A percentile compares a stretch with the other conserved stretches of the same genome.
Evolutionary conservation across 805 yeast species (phyloP).

Genomic region (Candida xiaguanensis): DNA sequence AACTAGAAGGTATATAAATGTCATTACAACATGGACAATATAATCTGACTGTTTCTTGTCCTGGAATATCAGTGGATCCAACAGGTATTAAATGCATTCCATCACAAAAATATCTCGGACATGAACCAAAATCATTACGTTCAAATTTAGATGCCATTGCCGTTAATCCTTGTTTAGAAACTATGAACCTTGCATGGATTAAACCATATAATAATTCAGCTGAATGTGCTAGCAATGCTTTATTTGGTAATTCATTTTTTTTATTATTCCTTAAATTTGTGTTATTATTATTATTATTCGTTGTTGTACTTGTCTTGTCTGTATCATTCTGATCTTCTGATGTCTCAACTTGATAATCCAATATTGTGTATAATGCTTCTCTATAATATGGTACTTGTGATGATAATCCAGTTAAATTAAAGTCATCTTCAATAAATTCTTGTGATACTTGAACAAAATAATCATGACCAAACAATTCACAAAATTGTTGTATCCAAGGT

Average conservation of each 20-base stretch:
- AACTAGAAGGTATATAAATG: constrained; percentile 79
- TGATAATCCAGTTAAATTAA: constrained; percentile 86
- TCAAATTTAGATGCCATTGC: constrained; percentile 94
- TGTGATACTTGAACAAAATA: constrained; percentile 89
- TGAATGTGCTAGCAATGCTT: constrained; percentile 77
- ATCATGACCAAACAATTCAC: constrained; percentile 78
- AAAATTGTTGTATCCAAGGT: constrained; percentile 81
- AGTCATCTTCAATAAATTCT: constrained; percentile 94
- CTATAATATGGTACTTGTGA: constrained; percentile 85
- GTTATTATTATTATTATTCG: not conserved
- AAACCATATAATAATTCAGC: constrained; percentile 92
- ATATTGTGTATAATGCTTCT: constrained; percentile 85
- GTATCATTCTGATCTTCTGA: constrained; percentile 28
- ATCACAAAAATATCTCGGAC: constrained; percentile 87
- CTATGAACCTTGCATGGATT: constrained; percentile 87
- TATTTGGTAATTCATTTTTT: constrained; percentile 50
- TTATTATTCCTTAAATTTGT: not conserved
- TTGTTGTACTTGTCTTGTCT: not conserved
- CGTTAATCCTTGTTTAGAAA: constrained; percentile 85
- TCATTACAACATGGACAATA: constrained; percentile 96
- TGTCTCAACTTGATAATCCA: constrained; percentile 70
- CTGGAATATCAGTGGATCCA: constrained; percentile 87
- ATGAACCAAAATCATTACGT: constrained; percentile 81
- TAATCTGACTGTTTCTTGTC: constrained; percentile 85
- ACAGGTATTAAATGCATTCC: constrained; percentile 88